phyloP scores from a whole-genome alignment of 176 grass and related monocot species.

The Oryza nivara region DNA sequence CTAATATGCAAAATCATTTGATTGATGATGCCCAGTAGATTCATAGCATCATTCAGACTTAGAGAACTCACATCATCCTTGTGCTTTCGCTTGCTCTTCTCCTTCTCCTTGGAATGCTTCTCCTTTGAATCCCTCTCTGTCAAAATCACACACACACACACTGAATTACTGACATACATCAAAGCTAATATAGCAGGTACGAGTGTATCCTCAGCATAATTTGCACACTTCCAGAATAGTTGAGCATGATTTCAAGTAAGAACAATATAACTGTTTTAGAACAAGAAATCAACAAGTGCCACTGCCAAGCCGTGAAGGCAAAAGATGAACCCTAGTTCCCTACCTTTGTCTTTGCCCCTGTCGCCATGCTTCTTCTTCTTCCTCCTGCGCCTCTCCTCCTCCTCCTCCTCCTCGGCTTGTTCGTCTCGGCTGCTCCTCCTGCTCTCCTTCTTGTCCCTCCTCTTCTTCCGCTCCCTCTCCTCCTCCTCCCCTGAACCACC shows the following conservation, averaged over 20 bases:
- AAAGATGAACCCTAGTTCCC: constrained; percentile 39
- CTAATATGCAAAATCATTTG: background rate
- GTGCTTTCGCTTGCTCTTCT: constrained; percentile 44
- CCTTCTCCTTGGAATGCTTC: constrained; percentile 44
- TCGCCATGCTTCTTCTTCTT: constrained; percentile 61
- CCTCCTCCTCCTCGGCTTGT: constrained; percentile 28
- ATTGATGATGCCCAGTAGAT: background rate
- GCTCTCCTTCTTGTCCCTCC: constrained; percentile 53
- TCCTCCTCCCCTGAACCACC: constrained; percentile 64
- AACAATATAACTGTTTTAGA: background rate
- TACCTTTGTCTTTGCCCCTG: constrained; percentile 72
- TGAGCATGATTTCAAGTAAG: background rate
- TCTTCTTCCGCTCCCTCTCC: constrained; percentile 61
- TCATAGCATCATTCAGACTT: background rate
- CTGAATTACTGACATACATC: background rate
- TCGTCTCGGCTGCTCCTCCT: constrained; percentile 41
- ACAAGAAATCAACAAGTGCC: background rate
- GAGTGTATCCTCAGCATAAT: background rate
- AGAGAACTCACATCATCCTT: constrained; percentile 50
- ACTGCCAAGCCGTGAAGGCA: constrained; percentile 1
- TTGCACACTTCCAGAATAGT: background rate
- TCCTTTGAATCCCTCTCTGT: constrained; percentile 51
- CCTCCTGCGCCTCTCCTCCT: constrained; percentile 55
- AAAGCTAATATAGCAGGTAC: background rate
- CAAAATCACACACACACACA: background rate